A percentile compares a stretch with the other conserved stretches of the same genome.
Conservation (phyloP, 2,329 filamentous ascomycete species). For the Exophiala alcalophila region DNA sequence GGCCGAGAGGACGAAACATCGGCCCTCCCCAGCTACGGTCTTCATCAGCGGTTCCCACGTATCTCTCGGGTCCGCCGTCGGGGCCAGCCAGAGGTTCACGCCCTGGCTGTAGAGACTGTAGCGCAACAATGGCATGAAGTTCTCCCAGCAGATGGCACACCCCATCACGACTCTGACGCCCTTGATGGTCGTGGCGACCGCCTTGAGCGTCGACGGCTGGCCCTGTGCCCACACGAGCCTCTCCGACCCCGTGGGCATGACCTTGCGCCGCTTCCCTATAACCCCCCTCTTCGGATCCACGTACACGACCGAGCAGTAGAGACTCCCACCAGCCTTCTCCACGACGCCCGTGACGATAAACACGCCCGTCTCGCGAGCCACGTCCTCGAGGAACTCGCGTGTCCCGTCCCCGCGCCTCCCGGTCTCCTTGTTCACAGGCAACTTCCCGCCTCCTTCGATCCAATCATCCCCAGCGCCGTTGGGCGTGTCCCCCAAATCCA, state of each 20-base stretch:
- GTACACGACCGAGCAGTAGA: constrained; percentile 82
- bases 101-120: constrained; percentile 85
- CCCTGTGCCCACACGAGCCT: constrained; percentile 88
- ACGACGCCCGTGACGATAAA: constrained; percentile 79
- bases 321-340: constrained; percentile 73
- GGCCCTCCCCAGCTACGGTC: constrained; percentile 75
- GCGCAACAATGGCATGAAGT: constrained; percentile 86
- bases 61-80: constrained; percentile 80
- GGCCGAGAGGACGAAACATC: constrained; percentile 79
- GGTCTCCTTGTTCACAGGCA: constrained; percentile 50
- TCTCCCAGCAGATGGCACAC: constrained; percentile 93
- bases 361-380: constrained; percentile 73
- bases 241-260: constrained; percentile 86
- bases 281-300: constrained; percentile 71
- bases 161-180: constrained; percentile 77
- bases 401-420: constrained; percentile 69
- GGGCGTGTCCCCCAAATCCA: constrained; percentile 79
- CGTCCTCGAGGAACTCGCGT: constrained; percentile 71
- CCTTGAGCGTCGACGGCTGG: constrained; percentile 71
- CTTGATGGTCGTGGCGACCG: constrained; percentile 74
- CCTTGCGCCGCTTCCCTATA: constrained; percentile 83
- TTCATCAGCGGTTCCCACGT: constrained; percentile 81
- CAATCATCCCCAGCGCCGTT: constrained; percentile 68
- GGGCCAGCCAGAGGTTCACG: constrained; percentile 85
- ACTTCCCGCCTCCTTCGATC: constrained; percentile 61